Evolutionary conservation across 73 alveolate species (phyloP).

Genomic region (Effrenium voratum): DNA sequence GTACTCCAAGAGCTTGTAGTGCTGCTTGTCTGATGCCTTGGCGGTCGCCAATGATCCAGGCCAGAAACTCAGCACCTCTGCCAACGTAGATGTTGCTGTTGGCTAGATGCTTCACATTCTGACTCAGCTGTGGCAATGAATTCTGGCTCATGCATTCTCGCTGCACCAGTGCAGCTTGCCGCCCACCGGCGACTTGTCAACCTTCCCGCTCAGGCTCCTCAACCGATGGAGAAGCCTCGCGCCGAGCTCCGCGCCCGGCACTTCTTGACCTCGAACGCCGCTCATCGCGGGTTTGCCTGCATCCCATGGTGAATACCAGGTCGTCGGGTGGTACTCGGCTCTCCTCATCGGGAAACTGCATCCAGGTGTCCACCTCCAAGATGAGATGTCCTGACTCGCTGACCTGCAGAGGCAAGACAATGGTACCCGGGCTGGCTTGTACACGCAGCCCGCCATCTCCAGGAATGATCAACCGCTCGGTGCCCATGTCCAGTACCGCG

Average conservation of each 20-base stretch:
- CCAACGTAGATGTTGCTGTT: too few species aligned
- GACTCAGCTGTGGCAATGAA: too few species aligned
- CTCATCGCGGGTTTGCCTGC: neutral
- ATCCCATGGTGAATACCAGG: neutral
- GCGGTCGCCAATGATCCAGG: neutral
- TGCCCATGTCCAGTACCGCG: neutral
- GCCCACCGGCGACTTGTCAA: too few species aligned
- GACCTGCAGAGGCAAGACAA: neutral
- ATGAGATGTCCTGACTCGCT: constrained; percentile 12
- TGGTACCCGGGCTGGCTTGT: neutral
- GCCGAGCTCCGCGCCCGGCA: too few species aligned
- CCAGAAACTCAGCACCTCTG: too few species aligned
- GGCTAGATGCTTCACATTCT: too few species aligned
- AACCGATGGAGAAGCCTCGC: too few species aligned
- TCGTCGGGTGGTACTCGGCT: neutral
- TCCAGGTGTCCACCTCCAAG: neutral
- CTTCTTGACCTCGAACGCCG: too few species aligned
- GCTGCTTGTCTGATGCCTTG: neutral
- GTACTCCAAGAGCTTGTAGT: neutral
- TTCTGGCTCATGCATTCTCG: too few species aligned
- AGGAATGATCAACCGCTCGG: neutral
- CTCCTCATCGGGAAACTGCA: neutral
- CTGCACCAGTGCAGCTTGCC: too few species aligned
- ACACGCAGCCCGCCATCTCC: neutral
- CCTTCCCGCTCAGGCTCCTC: too few species aligned